Evolutionary conservation across 805 yeast genomes (phyloP), one percentile per base, ranked within the genome.

Genomic region (Yamadazyma akitaensis): DNA sequence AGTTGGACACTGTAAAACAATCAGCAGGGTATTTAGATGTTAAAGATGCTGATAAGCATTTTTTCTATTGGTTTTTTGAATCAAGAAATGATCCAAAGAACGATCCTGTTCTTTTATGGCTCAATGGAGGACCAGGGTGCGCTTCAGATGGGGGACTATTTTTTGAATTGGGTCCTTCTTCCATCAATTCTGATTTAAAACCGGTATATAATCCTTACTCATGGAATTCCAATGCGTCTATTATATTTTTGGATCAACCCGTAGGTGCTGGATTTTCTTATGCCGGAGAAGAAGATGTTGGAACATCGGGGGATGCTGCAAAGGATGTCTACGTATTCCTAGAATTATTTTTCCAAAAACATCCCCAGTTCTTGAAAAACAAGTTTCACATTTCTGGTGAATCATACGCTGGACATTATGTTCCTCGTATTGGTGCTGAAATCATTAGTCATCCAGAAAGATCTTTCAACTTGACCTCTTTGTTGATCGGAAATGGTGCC

Each of bases 401-500:
- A 54, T 69, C 75, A 2, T 70, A 68, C 49, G 73, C 67, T 31
- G 76, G 76, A 42, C 75, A 69, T 61, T 70, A 70, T 57, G 60
- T 70, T 43, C 75, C 75, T n/a, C 63, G 61, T 12, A 67, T 70
- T 47, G 66, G 73, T 9, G 53, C 60, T 21, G 73, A 68, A 51
- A 68, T 70, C 46, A 59, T 70, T 55, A 56, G 62, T 46, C 71
- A 67, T 46, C 61, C 60, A 26, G 67, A 63, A 48, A 65, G 69
- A 50, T 55, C 63, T 1, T 65, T 67, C 54, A 78, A 86, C 57
- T 70, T 89, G 54, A 68, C 84, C 9, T 87, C 96, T 2, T 80
- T 90, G n/a, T 60, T 91, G 62, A 88, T 91, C 55, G 97, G 97
- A 46, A 91, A 91, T 63, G 97, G 97, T 43, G 77, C 88, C 54